Percentiles rank a stretch among this genome's conserved stretches.
Conservation (phyloP, 2,329 filamentous ascomycete genomes). For the Thelonectria rubi region DNA sequence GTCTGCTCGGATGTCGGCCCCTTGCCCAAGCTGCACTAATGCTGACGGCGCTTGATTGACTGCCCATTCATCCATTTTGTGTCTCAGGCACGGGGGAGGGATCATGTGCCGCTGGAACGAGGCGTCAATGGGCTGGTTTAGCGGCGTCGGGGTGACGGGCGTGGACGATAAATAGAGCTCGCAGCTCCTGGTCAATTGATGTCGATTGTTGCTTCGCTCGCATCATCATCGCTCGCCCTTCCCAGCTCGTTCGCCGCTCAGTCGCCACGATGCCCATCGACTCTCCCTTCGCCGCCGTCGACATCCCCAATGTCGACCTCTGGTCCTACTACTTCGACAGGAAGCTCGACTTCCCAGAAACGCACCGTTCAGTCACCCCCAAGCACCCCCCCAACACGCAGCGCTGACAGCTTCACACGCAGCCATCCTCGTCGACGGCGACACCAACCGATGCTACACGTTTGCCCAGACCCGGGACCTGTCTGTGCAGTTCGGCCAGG, state of each 20-base stretch:
- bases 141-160: not conserved
- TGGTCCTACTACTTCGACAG: conserved; percentile 81
- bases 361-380: conserved; percentile 68
- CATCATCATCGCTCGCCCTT: not conserved
- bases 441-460: conserved; percentile 74
- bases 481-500: conserved; percentile 81
- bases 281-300: conserved; percentile 70
- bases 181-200: not conserved
- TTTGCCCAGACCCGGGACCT: conserved; percentile 71
- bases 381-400: too few relatives aligned
- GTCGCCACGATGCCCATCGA: conserved; percentile 70
- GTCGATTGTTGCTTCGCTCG: not conserved
- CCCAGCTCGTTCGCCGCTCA: not conserved
- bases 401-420: conserved; percentile 8
- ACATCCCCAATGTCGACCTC: conserved; percentile 79
- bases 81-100: not conserved
- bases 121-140: not conserved
- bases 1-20: too few relatives aligned
- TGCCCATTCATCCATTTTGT: not conserved
- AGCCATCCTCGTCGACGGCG: conserved; percentile 83
- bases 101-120: not conserved
- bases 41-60: not conserved
- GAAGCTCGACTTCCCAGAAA: conserved; percentile 74
- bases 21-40: not conserved
- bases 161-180: not conserved